Conservation (phyloP, 768 basidiomycete genomes). For the Galerina marginata region DNA sequence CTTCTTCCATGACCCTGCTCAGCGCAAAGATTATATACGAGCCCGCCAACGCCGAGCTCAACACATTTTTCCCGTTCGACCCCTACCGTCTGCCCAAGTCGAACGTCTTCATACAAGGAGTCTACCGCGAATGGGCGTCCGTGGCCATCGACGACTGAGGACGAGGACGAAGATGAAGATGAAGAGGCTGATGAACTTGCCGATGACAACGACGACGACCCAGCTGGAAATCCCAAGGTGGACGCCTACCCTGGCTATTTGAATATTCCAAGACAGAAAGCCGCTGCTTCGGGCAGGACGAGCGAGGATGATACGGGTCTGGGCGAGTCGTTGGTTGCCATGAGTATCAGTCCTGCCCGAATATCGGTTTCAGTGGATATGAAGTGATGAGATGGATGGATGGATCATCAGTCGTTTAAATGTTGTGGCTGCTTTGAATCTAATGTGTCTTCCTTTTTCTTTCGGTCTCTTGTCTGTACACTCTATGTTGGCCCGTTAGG, state of each 20-base stretch:
- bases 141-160: slow-evolving; percentile 81
- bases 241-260: background rate
- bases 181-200: slow-evolving; percentile 46
- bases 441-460: background rate
- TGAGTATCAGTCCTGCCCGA: slow-evolving; percentile 80
- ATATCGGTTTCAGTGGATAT: slow-evolving; percentile 26
- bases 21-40: slow-evolving; percentile 22
- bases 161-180: slow-evolving; percentile 67
- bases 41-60: slow-evolving; percentile 70
- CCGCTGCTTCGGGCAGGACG: slow-evolving; percentile 1
- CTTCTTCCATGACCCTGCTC: slow-evolving; percentile 12
- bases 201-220: slow-evolving; percentile 25
- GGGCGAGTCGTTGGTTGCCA: slow-evolving; percentile 72
- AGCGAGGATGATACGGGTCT: slow-evolving; percentile 54
- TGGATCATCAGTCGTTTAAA: background rate
- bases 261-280: slow-evolving; percentile 16
- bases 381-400: background rate
- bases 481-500: background rate
- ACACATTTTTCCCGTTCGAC: slow-evolving; percentile 98
- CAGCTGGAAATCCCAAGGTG: slow-evolving; percentile 10
- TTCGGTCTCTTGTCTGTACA: background rate
- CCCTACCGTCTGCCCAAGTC: slow-evolving; percentile 91
- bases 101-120: slow-evolving; percentile 72
- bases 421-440: background rate
- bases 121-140: slow-evolving; percentile 90